Conservation (phyloP, 2,329 filamentous ascomycete species). For the Sphaerulina musiva region DNA sequence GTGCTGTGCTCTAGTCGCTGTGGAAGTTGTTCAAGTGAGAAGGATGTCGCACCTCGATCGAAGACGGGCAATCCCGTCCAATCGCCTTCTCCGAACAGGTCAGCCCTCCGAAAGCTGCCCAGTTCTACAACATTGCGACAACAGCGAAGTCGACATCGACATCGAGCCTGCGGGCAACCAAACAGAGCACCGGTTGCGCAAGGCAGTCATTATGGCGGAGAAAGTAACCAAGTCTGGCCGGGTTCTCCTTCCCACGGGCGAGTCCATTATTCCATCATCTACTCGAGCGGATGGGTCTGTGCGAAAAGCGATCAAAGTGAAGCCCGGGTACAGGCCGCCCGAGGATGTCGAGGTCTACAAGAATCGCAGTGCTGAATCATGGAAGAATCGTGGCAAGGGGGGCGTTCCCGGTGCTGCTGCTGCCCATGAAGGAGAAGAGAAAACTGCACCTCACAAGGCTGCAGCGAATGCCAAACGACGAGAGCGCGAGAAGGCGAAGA, state of each 20-base stretch:
- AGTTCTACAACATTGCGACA: background rate
- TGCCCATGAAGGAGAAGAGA: slow-evolving; percentile 36
- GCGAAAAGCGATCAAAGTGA: slow-evolving; percentile 89
- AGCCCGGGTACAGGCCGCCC: slow-evolving; percentile 85
- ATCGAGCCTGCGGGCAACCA: background rate
- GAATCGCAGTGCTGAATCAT: slow-evolving; percentile 80
- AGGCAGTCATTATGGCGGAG: slow-evolving; percentile 39
- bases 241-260: slow-evolving; percentile 65
- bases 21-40: background rate
- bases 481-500: slow-evolving; percentile 50
- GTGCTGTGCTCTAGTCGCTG: background rate
- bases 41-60: background rate
- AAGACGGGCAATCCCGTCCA: background rate
- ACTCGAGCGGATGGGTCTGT: slow-evolving; percentile 79
- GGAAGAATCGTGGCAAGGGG: slow-evolving; percentile 64
- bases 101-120: background rate
- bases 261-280: slow-evolving; percentile 84
- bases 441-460: slow-evolving; percentile 36
- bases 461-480: slow-evolving; percentile 69
- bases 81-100: slow-evolving; percentile 4
- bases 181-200: background rate
- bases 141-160: slow-evolving; percentile 26
- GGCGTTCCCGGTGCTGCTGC: slow-evolving; percentile 68
- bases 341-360: slow-evolving; percentile 97
- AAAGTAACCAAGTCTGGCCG: slow-evolving; percentile 46